These are phyloP conservation scores for Stephanodiscus triporus DNA, from an alignment of 108 stramenopile genomes.

Conservation along the genomic window DNA sequence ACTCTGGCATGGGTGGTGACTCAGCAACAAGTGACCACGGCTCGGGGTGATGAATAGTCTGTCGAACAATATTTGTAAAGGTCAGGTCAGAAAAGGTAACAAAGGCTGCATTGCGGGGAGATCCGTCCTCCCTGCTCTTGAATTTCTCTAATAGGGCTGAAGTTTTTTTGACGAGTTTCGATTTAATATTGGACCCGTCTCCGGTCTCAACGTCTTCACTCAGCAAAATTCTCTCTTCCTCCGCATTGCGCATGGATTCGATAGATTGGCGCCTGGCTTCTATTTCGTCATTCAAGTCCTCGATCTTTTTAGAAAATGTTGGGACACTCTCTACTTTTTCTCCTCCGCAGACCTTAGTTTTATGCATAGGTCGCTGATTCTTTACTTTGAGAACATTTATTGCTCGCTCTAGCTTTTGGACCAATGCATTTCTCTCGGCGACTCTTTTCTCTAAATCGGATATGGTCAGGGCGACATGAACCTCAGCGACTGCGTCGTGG, in stretches of 20 bases:
- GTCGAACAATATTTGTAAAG: constrained; percentile 26
- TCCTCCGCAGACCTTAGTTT: constrained; percentile 31
- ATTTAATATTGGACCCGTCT: constrained; percentile 38
- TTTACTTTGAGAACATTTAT: constrained; percentile 50
- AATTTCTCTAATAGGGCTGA: constrained; percentile 2
- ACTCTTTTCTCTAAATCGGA: constrained; percentile 56
- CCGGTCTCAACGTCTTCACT: constrained; percentile 27
- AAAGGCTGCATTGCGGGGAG: constrained; percentile 29
- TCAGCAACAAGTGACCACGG: constrained; percentile 17
- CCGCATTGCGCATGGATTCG: constrained; percentile 8
- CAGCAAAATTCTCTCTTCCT: constrained; percentile 8
- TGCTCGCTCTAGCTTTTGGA: constrained; percentile 65
- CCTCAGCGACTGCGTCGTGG: constrained; percentile 50
- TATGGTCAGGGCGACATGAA: constrained; percentile 51
- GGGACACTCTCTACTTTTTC: constrained; percentile 30
- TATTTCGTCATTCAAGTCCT: constrained; percentile 50
- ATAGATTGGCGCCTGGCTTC: constrained; percentile 10
- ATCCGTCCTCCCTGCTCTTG: constrained; percentile 27
- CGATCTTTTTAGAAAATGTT: constrained; percentile 30
- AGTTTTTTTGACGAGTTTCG: constrained; percentile 7
- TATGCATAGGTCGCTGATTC: constrained; percentile 44
- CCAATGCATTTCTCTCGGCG: constrained; percentile 45
- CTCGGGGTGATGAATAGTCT: constrained; percentile 16
- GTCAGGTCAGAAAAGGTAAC: constrained; percentile 23
- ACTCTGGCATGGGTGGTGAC: constrained; percentile 23